Evolutionary conservation across 1,284 basidiomycete species (phyloP).

Genomic region (Trichosporon asahii): DNA sequence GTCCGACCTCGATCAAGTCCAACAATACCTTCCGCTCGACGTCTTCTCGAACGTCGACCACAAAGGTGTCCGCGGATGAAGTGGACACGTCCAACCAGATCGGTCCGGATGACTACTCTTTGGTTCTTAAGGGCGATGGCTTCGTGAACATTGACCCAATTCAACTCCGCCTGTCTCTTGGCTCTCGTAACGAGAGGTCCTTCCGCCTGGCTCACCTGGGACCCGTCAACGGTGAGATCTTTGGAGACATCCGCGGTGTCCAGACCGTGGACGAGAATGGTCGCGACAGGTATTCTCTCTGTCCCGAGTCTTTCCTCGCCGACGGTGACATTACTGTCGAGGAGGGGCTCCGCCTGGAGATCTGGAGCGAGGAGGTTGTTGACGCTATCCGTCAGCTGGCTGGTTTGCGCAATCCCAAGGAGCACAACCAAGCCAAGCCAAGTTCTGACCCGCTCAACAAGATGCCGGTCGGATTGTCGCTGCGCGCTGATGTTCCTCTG

Average conservation of each 20-base stretch:
- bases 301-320: conserved; percentile 54
- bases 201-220: conserved; percentile 39
- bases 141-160: conserved; percentile 35
- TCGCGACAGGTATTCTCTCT: conserved; percentile 29
- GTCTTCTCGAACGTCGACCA: not conserved
- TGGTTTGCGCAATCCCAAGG: conserved; percentile 32
- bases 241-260: conserved; percentile 31
- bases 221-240: conserved; percentile 25
- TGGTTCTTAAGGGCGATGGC: conserved; percentile 20
- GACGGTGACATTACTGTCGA: conserved; percentile 61
- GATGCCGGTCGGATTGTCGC: conserved; percentile 60
- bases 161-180: conserved; percentile 33
- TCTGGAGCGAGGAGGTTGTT: conserved; percentile 68
- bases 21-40: not conserved
- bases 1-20: not conserved
- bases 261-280: conserved; percentile 16
- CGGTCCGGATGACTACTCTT: not conserved
- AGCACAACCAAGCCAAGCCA: conserved; percentile 13
- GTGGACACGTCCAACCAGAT: conserved; percentile 5
- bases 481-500: conserved; percentile 63
- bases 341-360: conserved; percentile 61
- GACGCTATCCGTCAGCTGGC: conserved; percentile 55
- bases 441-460: conserved; percentile 47
- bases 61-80: not conserved
- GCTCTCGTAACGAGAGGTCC: conserved; percentile 25